Conservation (phyloP, 768 basidiomycete genomes). For the Trametes elegans region DNA sequence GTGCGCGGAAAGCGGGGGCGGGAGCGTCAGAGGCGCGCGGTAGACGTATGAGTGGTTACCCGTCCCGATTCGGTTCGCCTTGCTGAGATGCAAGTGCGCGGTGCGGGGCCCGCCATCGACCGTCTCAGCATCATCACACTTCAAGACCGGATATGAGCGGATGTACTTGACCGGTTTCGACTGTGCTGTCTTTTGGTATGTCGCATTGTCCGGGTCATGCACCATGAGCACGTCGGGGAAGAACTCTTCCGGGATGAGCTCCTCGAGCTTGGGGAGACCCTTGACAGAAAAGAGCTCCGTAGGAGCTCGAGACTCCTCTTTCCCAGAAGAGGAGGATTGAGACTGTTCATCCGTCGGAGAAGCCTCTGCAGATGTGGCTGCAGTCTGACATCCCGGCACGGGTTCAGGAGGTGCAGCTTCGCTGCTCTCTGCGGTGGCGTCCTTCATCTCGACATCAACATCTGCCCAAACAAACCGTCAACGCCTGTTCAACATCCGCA, state of each 20-base stretch:
- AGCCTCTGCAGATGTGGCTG: not conserved
- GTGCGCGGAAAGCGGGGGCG: slow-evolving; percentile 27
- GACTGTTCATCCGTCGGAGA: not conserved
- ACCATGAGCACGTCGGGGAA: slow-evolving; percentile 29
- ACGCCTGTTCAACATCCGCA: too few species aligned
- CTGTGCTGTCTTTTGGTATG: not conserved
- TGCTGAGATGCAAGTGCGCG: slow-evolving; percentile 50
- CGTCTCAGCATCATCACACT: slow-evolving; percentile 3
- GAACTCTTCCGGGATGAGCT: slow-evolving; percentile 25
- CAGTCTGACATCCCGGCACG: not conserved
- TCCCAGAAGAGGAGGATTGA: too few species aligned
- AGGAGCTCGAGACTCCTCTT: too few species aligned
- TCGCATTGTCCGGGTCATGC: slow-evolving; percentile 21
- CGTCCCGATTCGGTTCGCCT: slow-evolving; percentile 33
- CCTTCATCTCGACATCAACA: not conserved
- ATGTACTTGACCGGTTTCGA: slow-evolving; percentile 11
- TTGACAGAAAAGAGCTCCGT: slow-evolving; percentile 2
- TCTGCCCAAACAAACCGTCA: too few species aligned
- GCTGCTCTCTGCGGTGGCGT: not conserved
- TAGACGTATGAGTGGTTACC: slow-evolving; percentile 57
- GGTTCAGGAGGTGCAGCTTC: too few species aligned
- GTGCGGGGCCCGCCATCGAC: not conserved
- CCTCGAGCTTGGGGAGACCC: slow-evolving; percentile 27
- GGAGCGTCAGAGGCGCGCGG: slow-evolving; percentile 50
- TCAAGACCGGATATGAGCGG: slow-evolving; percentile 14